A percentile compares a stretch with the other conserved stretches of the same genome.
Conservation (phyloP, 179 eudicot genomes). For the Drosera spatulata region DNA sequence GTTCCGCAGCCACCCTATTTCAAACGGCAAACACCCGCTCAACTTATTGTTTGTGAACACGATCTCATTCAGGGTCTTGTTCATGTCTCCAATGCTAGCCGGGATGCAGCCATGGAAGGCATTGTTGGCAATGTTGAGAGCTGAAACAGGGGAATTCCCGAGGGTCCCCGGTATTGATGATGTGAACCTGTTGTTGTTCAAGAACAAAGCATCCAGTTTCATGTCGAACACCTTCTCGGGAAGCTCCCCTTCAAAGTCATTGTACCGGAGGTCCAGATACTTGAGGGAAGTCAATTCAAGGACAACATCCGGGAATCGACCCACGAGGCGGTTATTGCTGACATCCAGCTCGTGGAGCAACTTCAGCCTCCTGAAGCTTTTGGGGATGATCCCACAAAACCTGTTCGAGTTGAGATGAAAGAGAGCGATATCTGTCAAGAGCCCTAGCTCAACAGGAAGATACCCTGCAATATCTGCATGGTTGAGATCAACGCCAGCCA, state of each 20-base stretch:
- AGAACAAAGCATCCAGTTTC: conserved; percentile 12
- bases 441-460: conserved; percentile 10
- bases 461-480: conserved; percentile 14
- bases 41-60: conserved; percentile 1
- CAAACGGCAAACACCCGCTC: conserved; percentile 1
- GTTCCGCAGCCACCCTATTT: background rate
- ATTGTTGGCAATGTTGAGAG: conserved; percentile 9
- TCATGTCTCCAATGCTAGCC: conserved; percentile 2
- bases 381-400: conserved; percentile 10
- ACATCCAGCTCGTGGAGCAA: conserved; percentile 14
- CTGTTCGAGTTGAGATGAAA: conserved; percentile 15
- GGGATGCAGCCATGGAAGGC: conserved; percentile 4
- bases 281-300: conserved; percentile 6
- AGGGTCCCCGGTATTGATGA: conserved; percentile 6
- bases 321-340: conserved; percentile 12
- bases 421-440: conserved; percentile 10
- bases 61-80: conserved; percentile 1
- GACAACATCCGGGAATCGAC: conserved; percentile 4
- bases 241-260: conserved; percentile 12
- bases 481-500: conserved; percentile 14
- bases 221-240: conserved; percentile 9
- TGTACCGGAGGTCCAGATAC: conserved; percentile 15
- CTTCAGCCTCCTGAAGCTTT: background rate
- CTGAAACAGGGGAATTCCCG: conserved; percentile 14
- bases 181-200: conserved; percentile 11